These are phyloP conservation scores for Pichia scutulata DNA, from an alignment of 805 yeast genomes.

Conservation along the genomic window DNA sequence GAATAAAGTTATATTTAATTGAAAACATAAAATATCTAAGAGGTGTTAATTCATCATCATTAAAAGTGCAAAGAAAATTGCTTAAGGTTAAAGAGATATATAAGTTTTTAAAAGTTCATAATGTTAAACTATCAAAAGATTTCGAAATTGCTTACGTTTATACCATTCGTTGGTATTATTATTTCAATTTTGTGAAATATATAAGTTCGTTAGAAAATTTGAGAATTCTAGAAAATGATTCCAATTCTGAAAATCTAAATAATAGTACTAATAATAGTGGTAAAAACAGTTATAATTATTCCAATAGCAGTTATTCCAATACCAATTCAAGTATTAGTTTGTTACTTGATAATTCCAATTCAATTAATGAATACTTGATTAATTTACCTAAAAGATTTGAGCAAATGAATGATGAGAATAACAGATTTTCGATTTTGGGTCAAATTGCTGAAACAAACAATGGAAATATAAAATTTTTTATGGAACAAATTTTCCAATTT, in stretches of 20 bases:
- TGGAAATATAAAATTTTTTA: constrained; percentile 42
- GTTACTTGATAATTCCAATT: constrained; percentile 10
- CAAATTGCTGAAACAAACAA: constrained; percentile 79
- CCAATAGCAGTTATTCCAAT: background rate
- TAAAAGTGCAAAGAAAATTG: constrained; percentile 60
- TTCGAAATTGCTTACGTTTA: constrained; percentile 72
- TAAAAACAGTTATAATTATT: background rate
- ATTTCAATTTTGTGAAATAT: constrained; percentile 69
- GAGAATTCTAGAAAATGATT: constrained; percentile 34
- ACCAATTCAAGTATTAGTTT: background rate
- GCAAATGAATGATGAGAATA: constrained; percentile 36
- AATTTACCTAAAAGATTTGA: constrained; percentile 51
- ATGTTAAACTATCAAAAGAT: constrained; percentile 60
- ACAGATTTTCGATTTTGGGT: constrained; percentile 64
- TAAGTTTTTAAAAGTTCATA: constrained; percentile 45
- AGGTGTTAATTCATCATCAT: constrained; percentile 59
- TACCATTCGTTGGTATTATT: constrained; percentile 93
- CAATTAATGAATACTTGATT: constrained; percentile 47
- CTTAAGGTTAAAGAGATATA: constrained; percentile 56
- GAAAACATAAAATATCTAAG: constrained; percentile 61
- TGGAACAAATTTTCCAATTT: constrained; percentile 68
- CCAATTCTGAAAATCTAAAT: constrained; percentile 7
- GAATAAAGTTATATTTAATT: constrained; percentile 65
- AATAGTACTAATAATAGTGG: constrained; percentile 14
- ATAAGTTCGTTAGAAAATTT: constrained; percentile 62